phyloP scores from a whole-genome alignment of 192 early-diverging fungal species.

The Backusella psychrophila region DNA sequence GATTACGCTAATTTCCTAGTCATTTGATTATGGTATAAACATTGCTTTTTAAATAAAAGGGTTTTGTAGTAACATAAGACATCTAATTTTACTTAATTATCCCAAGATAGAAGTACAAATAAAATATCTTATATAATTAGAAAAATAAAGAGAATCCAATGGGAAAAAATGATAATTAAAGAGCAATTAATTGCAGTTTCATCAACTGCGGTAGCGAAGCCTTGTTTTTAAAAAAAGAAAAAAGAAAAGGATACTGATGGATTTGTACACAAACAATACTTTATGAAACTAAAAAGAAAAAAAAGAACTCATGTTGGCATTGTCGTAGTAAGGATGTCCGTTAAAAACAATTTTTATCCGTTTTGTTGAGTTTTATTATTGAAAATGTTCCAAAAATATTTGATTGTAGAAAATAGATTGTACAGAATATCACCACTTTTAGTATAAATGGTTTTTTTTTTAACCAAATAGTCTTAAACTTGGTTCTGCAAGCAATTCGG shows the following conservation, averaged over 20 bases:
- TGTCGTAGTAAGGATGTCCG: background rate
- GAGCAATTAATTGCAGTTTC: background rate
- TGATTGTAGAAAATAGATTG: background rate
- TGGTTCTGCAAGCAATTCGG: background rate
- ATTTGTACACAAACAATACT: too few species aligned
- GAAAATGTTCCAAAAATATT: background rate
- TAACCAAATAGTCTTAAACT: background rate
- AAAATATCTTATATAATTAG: background rate
- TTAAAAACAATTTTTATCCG: background rate
- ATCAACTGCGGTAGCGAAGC: background rate
- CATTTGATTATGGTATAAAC: background rate
- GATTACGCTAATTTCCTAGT: background rate
- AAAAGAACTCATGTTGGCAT: background rate
- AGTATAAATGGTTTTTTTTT: too few species aligned
- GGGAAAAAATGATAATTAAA: background rate
- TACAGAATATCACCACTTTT: background rate
- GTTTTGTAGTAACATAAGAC: background rate
- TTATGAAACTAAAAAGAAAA: too few species aligned
- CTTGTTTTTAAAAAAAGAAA: background rate
- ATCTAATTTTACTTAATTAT: background rate
- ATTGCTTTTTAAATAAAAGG: background rate
- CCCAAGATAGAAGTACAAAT: background rate
- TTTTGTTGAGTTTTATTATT: too few species aligned
- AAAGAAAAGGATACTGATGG: background rate
- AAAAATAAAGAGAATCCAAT: background rate